These are phyloP conservation scores for Wakefieldia striispora DNA, from an alignment of 768 basidiomycete genomes.

Conservation along the genomic window DNA sequence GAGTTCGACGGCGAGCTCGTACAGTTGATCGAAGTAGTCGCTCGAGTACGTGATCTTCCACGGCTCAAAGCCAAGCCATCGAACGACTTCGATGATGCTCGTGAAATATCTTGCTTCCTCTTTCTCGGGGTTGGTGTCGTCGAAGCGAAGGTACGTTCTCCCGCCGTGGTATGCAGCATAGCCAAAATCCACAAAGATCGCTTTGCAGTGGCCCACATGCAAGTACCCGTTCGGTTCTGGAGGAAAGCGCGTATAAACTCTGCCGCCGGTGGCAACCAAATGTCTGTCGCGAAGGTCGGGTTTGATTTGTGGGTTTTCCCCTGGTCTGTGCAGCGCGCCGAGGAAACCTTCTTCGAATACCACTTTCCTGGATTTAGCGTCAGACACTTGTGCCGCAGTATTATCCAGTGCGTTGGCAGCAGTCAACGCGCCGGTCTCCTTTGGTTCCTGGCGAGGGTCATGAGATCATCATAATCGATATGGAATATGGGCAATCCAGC, in stretches of 20 bases:
- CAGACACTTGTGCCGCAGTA: conserved; percentile 32
- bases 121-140: conserved; percentile 98
- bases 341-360: conserved; percentile 97
- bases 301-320: conserved; percentile 86
- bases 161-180: conserved; percentile 95
- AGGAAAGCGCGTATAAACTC: conserved; percentile 94
- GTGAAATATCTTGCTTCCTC: conserved; percentile 97
- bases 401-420: conserved; percentile 6
- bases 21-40: conserved; percentile 89
- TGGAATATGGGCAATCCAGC: conserved; percentile 1
- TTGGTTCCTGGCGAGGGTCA: conserved; percentile 40
- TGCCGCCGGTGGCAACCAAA: conserved; percentile 72
- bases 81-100: conserved; percentile 90
- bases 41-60: conserved; percentile 99
- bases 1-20: conserved; percentile 83
- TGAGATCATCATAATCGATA: background rate
- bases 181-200: conserved; percentile 98
- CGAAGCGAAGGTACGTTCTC: conserved; percentile 90
- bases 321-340: conserved; percentile 87
- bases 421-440: conserved; percentile 28
- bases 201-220: conserved; percentile 96
- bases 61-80: conserved; percentile 97
- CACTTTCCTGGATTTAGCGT: conserved; percentile 44
- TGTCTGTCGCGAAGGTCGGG: conserved; percentile 79
- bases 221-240: conserved; percentile 98